A percentile compares a stretch with the other conserved stretches of the same genome.
phyloP scores from a whole-genome alignment of 805 yeast species.

The Nakazawaea holstii region DNA sequence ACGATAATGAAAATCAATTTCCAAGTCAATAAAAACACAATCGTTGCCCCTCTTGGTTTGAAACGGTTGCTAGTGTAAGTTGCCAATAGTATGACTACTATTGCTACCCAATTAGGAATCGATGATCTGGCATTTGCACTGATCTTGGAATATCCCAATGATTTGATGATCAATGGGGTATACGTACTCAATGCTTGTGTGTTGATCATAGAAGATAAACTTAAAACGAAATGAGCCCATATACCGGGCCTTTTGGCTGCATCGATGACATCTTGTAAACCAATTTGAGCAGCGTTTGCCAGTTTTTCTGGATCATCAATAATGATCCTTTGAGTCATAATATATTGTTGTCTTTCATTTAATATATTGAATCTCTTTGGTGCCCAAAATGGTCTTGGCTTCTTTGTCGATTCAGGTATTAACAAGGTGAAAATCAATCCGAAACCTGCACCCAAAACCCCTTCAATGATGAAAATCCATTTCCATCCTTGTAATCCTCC shows the following conservation, averaged over 20 bases:
- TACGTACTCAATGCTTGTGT: conserved; percentile 12
- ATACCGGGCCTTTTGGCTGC: neutral
- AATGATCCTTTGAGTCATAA: conserved; percentile 11
- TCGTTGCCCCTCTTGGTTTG: conserved; percentile 10
- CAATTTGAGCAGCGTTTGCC: conserved; percentile 1
- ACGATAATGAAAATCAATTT: conserved; percentile 1
- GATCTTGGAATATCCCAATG: conserved; percentile 11
- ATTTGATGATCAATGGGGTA: conserved; percentile 13
- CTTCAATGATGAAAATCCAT: conserved; percentile 64
- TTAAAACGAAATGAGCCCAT: conserved; percentile 5
- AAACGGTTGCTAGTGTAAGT: conserved; percentile 5
- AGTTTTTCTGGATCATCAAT: conserved; percentile 26
- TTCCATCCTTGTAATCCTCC: conserved; percentile 46
- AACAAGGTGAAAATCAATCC: conserved; percentile 26
- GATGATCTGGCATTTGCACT: conserved; percentile 15
- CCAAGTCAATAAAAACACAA: conserved; percentile 3
- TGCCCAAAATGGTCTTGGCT: conserved; percentile 18
- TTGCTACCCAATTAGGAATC: conserved; percentile 8
- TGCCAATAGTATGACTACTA: neutral
- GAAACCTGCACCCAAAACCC: conserved; percentile 25
- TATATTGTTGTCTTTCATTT: conserved; percentile 11
- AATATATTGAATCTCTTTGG: conserved; percentile 12
- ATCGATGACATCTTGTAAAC: neutral
- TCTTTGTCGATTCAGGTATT: conserved; percentile 24
- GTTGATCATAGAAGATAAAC: conserved; percentile 1